Conservation (phyloP, 805 yeast genomes). For the Deakozyma indianensis region DNA sequence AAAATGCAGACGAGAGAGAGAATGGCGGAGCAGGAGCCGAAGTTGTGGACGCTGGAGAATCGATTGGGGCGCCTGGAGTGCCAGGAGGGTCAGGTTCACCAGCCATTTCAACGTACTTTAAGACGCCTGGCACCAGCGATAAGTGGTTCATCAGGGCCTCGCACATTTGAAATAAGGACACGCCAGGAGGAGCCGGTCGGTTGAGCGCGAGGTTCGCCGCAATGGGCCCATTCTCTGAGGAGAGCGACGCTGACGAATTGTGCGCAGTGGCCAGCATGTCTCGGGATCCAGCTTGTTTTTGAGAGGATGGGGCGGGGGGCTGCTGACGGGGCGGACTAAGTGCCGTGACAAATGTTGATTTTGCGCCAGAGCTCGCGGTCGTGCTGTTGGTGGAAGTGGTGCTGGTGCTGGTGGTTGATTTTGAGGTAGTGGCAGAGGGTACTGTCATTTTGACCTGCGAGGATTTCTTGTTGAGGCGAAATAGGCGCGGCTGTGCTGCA, state of each 20-base stretch:
- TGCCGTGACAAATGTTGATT: neutral
- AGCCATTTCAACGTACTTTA: slow-evolving; percentile 7
- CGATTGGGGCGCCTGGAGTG: slow-evolving; percentile 41
- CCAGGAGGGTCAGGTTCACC: slow-evolving; percentile 47
- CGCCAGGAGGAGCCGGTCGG: slow-evolving; percentile 9
- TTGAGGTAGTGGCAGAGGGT: neutral
- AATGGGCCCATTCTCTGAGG: neutral
- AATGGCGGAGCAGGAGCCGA: slow-evolving; percentile 27
- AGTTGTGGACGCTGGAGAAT: slow-evolving; percentile 57
- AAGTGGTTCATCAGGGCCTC: slow-evolving; percentile 12
- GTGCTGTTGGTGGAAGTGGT: too few relatives aligned
- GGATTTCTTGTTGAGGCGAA: slow-evolving; percentile 2
- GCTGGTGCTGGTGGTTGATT: neutral
- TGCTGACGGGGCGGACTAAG: neutral
- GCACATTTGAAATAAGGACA: slow-evolving; percentile 17
- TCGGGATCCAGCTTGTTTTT: neutral
- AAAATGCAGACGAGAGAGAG: slow-evolving; percentile 18
- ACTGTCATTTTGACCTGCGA: neutral
- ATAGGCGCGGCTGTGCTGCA: slow-evolving; percentile 1
- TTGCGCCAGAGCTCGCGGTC: neutral
- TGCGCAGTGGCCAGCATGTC: neutral
- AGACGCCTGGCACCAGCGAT: slow-evolving; percentile 11
- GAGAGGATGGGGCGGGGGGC: neutral
- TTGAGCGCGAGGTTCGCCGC: slow-evolving; percentile 8
- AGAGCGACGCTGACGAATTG: slow-evolving; percentile 1